Evolutionary conservation across 1,139 yeast genomes (phyloP).

Genomic region (Scheffersomyces parashehatae): DNA sequence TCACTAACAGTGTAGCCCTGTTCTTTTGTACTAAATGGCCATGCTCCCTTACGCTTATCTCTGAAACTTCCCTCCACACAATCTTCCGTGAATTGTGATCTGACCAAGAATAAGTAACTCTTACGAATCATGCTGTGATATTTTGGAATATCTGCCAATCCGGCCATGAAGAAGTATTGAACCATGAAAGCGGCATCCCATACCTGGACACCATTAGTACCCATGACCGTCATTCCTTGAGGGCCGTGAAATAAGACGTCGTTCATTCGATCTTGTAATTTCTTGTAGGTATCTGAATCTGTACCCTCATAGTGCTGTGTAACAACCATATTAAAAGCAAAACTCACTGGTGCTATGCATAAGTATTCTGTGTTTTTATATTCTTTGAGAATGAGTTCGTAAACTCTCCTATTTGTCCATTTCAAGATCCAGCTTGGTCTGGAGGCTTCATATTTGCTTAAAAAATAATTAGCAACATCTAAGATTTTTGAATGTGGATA

Average conservation of each 20-base stretch:
- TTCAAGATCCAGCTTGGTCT: slow-evolving; percentile 76
- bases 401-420: slow-evolving; percentile 52
- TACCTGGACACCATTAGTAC: slow-evolving; percentile 96
- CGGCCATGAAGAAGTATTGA: slow-evolving; percentile 80
- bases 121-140: slow-evolving; percentile 61
- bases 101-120: slow-evolving; percentile 70
- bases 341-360: slow-evolving; percentile 93
- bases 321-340: slow-evolving; percentile 79
- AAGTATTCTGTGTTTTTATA: slow-evolving; percentile 74
- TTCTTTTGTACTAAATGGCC: slow-evolving; percentile 94
- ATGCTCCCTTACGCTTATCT: slow-evolving; percentile 86
- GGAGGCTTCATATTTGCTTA: slow-evolving; percentile 67
- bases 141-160: slow-evolving; percentile 69
- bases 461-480: slow-evolving; percentile 58
- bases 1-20: slow-evolving; percentile 98
- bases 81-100: slow-evolving; percentile 84
- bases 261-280: slow-evolving; percentile 60
- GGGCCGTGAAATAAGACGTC: slow-evolving; percentile 85
- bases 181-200: slow-evolving; percentile 96
- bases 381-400: slow-evolving; percentile 72
- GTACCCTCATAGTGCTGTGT: slow-evolving; percentile 68
- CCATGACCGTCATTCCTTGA: slow-evolving; percentile 91
- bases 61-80: slow-evolving; percentile 79
- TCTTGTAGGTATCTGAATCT: slow-evolving; percentile 60
- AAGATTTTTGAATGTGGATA: slow-evolving; percentile 82